phyloP scores from a whole-genome alignment of 75 land plant genomes.

The Cupressus sempervirens region DNA sequence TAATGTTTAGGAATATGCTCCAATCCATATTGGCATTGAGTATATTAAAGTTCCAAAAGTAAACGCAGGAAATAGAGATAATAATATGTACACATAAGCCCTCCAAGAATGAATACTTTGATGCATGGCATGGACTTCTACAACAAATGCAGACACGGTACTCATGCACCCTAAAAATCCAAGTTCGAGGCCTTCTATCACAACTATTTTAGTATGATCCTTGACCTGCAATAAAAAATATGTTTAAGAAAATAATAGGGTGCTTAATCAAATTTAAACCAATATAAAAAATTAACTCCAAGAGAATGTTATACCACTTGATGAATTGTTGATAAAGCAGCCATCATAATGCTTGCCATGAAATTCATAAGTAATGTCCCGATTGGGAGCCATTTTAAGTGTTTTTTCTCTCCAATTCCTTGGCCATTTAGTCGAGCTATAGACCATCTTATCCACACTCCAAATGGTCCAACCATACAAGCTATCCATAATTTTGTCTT shows the following conservation, averaged over 20 bases:
- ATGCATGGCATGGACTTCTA: too few relatives aligned
- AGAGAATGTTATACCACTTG: constrained; percentile 31
- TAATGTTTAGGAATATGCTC: not conserved
- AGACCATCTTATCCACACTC: constrained; percentile 91
- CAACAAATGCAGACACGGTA: too few relatives aligned
- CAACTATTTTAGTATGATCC: too few relatives aligned
- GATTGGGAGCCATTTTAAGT: constrained; percentile 78
- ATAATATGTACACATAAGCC: too few relatives aligned
- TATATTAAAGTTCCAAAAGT: constrained; percentile 50
- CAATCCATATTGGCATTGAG: constrained; percentile 53
- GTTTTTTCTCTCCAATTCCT: constrained; percentile 45
- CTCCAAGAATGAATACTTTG: too few relatives aligned
- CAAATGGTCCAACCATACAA: constrained; percentile 31
- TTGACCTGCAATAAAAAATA: constrained; percentile 13
- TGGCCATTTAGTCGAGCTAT: constrained; percentile 74
- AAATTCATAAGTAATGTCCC: constrained; percentile 31
- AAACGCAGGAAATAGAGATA: constrained; percentile 22
- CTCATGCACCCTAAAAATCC: too few relatives aligned
- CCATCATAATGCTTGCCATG: constrained; percentile 58
- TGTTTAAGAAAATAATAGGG: not conserved
- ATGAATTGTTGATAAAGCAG: constrained; percentile 40
- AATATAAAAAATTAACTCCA: not conserved
- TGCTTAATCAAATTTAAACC: not conserved
- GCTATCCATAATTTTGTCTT: too few relatives aligned
- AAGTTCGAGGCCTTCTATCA: too few relatives aligned